Conservation (phyloP, 2,329 filamentous ascomycete species). For the Cordyceps farinosa region DNA sequence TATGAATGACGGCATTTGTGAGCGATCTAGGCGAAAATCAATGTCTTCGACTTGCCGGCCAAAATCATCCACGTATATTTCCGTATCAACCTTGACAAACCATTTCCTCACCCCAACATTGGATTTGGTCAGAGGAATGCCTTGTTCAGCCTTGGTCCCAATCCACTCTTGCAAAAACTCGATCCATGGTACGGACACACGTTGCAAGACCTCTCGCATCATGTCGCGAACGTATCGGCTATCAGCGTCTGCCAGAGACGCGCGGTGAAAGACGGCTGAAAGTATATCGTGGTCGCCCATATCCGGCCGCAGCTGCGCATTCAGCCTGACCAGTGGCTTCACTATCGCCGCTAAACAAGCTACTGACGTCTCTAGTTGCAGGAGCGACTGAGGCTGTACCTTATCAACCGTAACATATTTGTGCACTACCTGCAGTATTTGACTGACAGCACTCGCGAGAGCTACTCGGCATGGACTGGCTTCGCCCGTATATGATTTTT, state of each 20-base stretch:
- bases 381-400: constrained; percentile 42
- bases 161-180: constrained; percentile 71
- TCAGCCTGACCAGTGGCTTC: constrained; percentile 48
- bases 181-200: constrained; percentile 63
- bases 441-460: constrained; percentile 47
- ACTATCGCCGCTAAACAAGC: constrained; percentile 47
- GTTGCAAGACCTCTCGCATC: constrained; percentile 62
- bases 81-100: constrained; percentile 58
- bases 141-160: constrained; percentile 59
- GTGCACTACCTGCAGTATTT: constrained; percentile 48
- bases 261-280: constrained; percentile 58
- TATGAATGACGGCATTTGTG: constrained; percentile 69
- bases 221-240: constrained; percentile 59
- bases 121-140: constrained; percentile 50
- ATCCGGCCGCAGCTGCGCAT: constrained; percentile 43
- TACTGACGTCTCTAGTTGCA: constrained; percentile 51
- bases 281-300: constrained; percentile 59
- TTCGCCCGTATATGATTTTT: constrained; percentile 42
- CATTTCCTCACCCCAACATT: constrained; percentile 44
- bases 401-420: constrained; percentile 44
- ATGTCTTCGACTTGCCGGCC: constrained; percentile 54
- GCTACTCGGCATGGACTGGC: constrained; percentile 48
- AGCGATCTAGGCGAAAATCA: constrained; percentile 60
- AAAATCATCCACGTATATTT: constrained; percentile 54
- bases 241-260: constrained; percentile 61